A percentile compares a stretch with the other conserved stretches of the same genome.
These are phyloP conservation scores for Penicillium nordicum DNA, from an alignment of 2,329 filamentous ascomycete genomes.

Conservation along the genomic window DNA sequence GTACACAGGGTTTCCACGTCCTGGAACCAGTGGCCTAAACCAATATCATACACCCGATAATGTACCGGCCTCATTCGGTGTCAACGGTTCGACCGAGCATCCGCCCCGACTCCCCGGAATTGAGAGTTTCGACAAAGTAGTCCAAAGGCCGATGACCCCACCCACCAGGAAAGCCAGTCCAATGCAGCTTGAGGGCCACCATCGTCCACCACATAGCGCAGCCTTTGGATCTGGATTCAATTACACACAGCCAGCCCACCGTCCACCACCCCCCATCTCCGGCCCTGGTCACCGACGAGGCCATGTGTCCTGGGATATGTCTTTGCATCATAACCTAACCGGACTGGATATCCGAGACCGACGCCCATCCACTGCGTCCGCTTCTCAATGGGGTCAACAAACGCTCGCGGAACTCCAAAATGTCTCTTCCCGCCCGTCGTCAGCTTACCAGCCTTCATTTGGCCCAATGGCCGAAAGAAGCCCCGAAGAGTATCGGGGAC, in stretches of 20 bases:
- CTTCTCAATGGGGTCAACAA: constrained; percentile 45
- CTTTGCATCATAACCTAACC: constrained; percentile 44
- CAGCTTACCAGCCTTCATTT: constrained; percentile 33
- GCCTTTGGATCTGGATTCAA: constrained; percentile 36
- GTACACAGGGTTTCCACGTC: constrained; percentile 61
- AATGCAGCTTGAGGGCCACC: constrained; percentile 67
- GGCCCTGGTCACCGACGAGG: constrained; percentile 45
- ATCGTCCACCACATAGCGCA: constrained; percentile 28
- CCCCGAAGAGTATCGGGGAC: constrained; percentile 28
- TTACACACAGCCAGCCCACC: constrained; percentile 32
- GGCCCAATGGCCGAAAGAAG: constrained; percentile 26
- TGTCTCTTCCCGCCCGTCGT: constrained; percentile 35
- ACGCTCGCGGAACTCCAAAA: constrained; percentile 42
- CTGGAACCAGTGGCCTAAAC: constrained; percentile 68
- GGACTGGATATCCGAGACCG: constrained; percentile 43
- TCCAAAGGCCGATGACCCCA: constrained; percentile 59
- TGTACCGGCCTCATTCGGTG: constrained; percentile 54
- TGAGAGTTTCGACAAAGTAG: constrained; percentile 81
- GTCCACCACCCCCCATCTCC: constrained; percentile 42
- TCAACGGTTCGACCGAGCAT: constrained; percentile 53
- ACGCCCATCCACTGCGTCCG: constrained; percentile 32
- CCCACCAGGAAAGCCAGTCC: constrained; percentile 66
- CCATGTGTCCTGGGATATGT: constrained; percentile 50
- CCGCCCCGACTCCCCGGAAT: constrained; percentile 78
- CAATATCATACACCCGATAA: constrained; percentile 70